Evolutionary conservation across 208 protist genomes (phyloP).

Genomic region (Naegleria fowleri): DNA sequence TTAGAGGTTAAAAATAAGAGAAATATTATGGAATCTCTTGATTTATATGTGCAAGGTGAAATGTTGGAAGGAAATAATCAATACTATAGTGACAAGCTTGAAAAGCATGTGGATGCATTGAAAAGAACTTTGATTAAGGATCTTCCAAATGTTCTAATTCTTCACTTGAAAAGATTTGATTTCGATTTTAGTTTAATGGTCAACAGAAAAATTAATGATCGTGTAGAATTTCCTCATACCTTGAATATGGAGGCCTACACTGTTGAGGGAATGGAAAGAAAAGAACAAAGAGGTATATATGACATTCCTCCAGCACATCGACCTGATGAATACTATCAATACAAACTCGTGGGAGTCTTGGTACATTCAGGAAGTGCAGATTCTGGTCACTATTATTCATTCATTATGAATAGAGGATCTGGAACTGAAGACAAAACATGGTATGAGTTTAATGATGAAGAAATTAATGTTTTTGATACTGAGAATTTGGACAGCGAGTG

Average conservation of each 20-base stretch:
- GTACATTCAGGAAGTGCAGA: slow-evolving; percentile 67
- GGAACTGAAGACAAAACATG: slow-evolving; percentile 39
- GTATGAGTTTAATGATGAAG: slow-evolving; percentile 65
- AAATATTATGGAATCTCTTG: slow-evolving; percentile 56
- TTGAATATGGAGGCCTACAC: slow-evolving; percentile 73
- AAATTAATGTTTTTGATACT: slow-evolving; percentile 51
- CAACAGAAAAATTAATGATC: slow-evolving; percentile 68
- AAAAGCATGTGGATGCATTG: slow-evolving; percentile 50
- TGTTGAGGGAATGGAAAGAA: slow-evolving; percentile 43
- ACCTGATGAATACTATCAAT: slow-evolving; percentile 44
- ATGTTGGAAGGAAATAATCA: slow-evolving; percentile 70
- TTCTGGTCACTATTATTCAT: slow-evolving; percentile 72
- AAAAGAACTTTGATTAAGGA: slow-evolving; percentile 50
- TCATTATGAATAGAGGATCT: slow-evolving; percentile 22
- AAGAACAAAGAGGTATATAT: slow-evolving; percentile 35
- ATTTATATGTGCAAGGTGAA: slow-evolving; percentile 60
- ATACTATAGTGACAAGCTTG: slow-evolving; percentile 56
- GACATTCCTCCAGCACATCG: slow-evolving; percentile 13
- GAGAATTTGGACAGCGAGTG: neutral
- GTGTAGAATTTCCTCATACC: slow-evolving; percentile 53
- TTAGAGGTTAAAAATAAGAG: slow-evolving; percentile 67
- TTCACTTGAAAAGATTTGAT: slow-evolving; percentile 77
- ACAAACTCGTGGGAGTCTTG: slow-evolving; percentile 61
- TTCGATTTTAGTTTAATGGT: slow-evolving; percentile 68
- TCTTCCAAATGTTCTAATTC: slow-evolving; percentile 62